Conservation (phyloP, 2,329 filamentous ascomycete species). For the Massarina eburnea region DNA sequence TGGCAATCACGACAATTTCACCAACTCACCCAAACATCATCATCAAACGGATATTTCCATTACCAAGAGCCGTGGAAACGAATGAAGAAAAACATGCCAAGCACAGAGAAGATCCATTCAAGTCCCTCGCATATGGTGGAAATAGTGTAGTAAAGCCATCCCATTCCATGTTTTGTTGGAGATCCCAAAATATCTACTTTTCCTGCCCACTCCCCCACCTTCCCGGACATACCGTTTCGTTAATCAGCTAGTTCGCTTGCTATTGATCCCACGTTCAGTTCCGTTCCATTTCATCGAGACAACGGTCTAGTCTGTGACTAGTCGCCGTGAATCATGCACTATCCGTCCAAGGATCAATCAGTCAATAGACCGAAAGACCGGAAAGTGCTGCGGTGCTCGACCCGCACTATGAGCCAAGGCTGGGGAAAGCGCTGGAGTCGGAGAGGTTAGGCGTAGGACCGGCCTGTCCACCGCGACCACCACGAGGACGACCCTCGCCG, state of each 20-base stretch:
- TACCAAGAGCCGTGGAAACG: no score
- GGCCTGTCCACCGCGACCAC: conserved; percentile 47
- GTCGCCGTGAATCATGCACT: neutral
- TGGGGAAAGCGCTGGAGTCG: conserved; percentile 57
- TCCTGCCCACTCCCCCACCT: neutral
- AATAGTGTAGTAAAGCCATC: no score
- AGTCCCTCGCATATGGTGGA: no score
- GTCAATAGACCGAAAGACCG: neutral
- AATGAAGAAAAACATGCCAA: no score
- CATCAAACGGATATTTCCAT: no score
- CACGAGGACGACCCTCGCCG: conserved; percentile 53
- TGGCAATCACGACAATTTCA: no score
- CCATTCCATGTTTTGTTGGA: neutral
- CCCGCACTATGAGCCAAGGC: conserved; percentile 48
- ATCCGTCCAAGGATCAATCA: neutral
- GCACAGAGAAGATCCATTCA: no score
- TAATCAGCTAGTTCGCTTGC: neutral
- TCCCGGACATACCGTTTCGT: neutral
- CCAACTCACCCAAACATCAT: no score
- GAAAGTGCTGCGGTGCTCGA: neutral
- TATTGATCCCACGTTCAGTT: no score
- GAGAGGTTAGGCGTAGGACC: conserved; percentile 49
- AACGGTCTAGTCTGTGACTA: neutral
- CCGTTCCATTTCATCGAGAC: neutral
- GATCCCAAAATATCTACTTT: neutral